Conservation (phyloP, 2,329 filamentous ascomycete genomes). For the Cladosporium colombiae region DNA sequence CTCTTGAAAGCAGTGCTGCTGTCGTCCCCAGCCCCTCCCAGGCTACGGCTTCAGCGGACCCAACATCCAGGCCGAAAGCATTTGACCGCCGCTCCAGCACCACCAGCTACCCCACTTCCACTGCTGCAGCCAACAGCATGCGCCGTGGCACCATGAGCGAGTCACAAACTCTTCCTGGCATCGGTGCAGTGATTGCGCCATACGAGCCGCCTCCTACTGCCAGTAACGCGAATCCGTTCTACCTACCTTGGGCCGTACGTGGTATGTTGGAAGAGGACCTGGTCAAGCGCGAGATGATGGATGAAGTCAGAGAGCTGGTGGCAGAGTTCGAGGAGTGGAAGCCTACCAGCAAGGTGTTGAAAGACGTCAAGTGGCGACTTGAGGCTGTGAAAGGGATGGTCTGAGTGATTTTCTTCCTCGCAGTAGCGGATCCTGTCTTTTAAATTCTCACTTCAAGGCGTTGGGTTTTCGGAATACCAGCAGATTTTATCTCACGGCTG, state of each 20-base stretch:
- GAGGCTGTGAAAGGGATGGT: conserved; percentile 89
- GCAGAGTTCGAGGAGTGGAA: conserved; percentile 92
- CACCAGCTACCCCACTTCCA: conserved; percentile 33
- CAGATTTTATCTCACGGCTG: neutral
- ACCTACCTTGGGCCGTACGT: conserved; percentile 93
- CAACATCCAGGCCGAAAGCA: conserved; percentile 21
- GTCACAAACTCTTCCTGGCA: conserved; percentile 30
- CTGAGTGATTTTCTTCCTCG: conserved; percentile 31
- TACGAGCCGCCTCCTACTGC: conserved; percentile 44
- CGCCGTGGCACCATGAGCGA: conserved; percentile 34
- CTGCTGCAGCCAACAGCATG: conserved; percentile 37
- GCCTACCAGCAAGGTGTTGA: conserved; percentile 83
- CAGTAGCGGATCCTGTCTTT: neutral
- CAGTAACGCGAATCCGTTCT: conserved; percentile 73
- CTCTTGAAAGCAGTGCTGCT: conserved; percentile 48
- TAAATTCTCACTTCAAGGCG: neutral
- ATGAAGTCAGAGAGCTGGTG: conserved; percentile 78
- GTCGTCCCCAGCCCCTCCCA: neutral
- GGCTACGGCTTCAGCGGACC: neutral
- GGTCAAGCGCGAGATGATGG: conserved; percentile 66
- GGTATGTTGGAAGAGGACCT: conserved; percentile 89
- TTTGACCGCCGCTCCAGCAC: conserved; percentile 29
- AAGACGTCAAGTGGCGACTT: conserved; percentile 92
- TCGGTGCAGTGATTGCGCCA: conserved; percentile 35
- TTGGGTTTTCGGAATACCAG: neutral